Percentiles rank a stretch among this genome's conserved stretches.
These are phyloP conservation scores for Syzygium syzygioides DNA, from an alignment of 441 rosid species.

Conservation along the genomic window DNA sequence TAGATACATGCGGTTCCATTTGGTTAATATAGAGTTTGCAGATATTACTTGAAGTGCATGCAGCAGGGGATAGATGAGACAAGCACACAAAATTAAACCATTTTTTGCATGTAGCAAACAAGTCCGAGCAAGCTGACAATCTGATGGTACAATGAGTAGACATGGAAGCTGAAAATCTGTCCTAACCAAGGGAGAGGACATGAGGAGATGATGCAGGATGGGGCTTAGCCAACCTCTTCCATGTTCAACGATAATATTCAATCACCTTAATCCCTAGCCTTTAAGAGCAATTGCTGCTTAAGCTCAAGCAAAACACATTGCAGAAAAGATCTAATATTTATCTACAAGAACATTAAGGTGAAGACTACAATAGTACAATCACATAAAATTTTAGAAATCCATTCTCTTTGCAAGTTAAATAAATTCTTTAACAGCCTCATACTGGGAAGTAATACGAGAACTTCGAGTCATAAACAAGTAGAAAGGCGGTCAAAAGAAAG, in stretches of 20 bases:
- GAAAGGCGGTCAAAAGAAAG: background rate
- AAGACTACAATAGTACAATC: background rate
- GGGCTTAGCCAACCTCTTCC: background rate
- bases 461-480: background rate
- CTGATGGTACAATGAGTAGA: background rate
- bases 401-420: background rate
- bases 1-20: background rate
- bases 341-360: background rate
- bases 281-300: background rate
- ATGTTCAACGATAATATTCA: background rate
- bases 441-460: background rate
- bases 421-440: background rate
- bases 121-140: background rate
- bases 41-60: background rate
- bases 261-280: background rate
- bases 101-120: background rate
- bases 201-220: background rate
- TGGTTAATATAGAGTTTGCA: background rate
- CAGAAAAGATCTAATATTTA: background rate
- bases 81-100: background rate
- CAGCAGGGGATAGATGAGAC: background rate
- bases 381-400: background rate
- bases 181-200: background rate
- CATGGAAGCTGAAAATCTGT: background rate
- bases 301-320: background rate